A percentile compares a stretch with the other conserved stretches of the same genome.
Evolutionary conservation across 352 stramenopile genomes (phyloP).

Genomic region (Albugo candida): DNA sequence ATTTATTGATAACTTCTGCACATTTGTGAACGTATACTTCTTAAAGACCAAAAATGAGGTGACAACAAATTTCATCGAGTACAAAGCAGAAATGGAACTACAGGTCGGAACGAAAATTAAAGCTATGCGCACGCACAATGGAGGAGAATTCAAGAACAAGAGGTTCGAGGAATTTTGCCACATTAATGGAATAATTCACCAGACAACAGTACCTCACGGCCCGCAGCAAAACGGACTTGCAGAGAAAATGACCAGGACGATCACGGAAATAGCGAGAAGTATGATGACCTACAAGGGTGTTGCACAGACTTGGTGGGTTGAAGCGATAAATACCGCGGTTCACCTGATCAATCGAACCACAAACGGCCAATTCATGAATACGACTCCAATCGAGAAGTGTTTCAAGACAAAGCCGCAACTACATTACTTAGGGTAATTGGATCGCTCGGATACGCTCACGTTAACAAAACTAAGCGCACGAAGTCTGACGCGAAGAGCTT

Average conservation of each 20-base stretch:
- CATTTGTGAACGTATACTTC: conserved; percentile 9
- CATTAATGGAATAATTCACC: conserved; percentile 10
- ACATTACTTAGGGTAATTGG: conserved; percentile 4
- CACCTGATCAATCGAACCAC: conserved; percentile 12
- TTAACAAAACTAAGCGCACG: conserved; percentile 1
- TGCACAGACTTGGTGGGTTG: conserved; percentile 7
- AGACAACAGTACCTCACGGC: conserved; percentile 10
- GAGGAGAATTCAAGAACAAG: conserved; percentile 13
- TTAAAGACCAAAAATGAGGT: conserved; percentile 12
- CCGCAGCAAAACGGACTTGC: conserved; percentile 13
- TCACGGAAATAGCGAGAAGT: conserved; percentile 4
- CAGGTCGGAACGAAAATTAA: conserved; percentile 9
- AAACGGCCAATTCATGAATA: not conserved
- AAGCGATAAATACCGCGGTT: conserved; percentile 10
- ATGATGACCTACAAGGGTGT: conserved; percentile 6
- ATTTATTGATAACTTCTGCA: conserved; percentile 8
- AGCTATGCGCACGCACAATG: conserved; percentile 14
- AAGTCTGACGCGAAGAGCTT: conserved; percentile 2
- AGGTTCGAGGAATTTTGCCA: conserved; percentile 3
- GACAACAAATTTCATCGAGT: conserved; percentile 2
- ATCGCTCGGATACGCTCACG: conserved; percentile 2
- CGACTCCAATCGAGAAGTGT: conserved; percentile 10
- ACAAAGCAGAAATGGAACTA: conserved; percentile 7
- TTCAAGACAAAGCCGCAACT: conserved; percentile 3
- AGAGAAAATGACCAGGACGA: conserved; percentile 10